These are phyloP conservation scores for Nicotiana rustica DNA, from an alignment of 305 asterid species.

Conservation along the genomic window DNA sequence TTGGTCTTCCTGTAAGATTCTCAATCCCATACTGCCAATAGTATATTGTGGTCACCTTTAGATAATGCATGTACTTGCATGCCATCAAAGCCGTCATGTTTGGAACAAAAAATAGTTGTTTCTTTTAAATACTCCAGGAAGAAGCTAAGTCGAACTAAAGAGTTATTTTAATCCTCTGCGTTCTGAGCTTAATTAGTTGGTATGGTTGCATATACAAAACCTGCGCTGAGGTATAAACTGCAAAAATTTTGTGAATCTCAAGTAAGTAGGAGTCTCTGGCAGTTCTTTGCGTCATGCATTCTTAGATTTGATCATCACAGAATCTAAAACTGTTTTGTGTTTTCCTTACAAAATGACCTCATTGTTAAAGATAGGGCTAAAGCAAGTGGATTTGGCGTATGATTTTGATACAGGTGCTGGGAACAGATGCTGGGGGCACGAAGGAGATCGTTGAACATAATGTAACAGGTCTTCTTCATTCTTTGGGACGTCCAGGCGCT, in stretches of 20 bases:
- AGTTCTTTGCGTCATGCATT: background rate
- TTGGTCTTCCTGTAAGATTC: constrained; percentile 91
- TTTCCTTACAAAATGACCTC: background rate
- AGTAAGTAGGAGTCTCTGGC: background rate
- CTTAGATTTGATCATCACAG: background rate
- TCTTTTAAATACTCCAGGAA: background rate
- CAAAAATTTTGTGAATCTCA: background rate
- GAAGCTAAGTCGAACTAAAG: background rate
- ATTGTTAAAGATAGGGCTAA: background rate
- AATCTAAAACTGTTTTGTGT: background rate
- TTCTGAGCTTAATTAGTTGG: background rate
- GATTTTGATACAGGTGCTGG: constrained; percentile 69
- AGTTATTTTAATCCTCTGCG: background rate
- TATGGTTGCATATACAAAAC: background rate
- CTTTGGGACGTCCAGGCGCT: constrained; percentile 81
- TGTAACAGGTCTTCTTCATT: constrained; percentile 83
- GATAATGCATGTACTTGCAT: constrained; percentile 24
- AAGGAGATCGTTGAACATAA: constrained; percentile 88
- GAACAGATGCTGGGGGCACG: constrained; percentile 98
- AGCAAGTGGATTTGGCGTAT: background rate
- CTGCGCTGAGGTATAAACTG: background rate
- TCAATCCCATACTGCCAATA: constrained; percentile 25
- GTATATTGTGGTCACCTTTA: constrained; percentile 24
- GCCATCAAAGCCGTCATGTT: background rate
- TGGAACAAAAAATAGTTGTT: background rate